These are phyloP conservation scores for Calocybe indica DNA, from an alignment of 768 basidiomycete species.

Conservation along the genomic window DNA sequence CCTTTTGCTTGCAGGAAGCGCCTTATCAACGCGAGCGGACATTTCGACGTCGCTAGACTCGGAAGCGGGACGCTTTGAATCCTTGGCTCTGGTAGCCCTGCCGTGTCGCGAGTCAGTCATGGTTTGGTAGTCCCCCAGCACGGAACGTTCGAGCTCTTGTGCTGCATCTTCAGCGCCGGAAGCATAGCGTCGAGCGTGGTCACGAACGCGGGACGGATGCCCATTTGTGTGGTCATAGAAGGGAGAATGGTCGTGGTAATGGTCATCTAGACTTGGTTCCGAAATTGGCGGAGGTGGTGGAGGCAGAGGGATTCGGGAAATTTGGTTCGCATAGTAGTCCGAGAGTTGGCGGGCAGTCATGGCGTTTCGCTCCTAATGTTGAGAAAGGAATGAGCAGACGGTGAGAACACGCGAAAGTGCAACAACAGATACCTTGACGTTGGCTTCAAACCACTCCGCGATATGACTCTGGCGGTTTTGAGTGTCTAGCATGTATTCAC, in stretches of 20 bases:
- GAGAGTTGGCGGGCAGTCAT: constrained; percentile 54
- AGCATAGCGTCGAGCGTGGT: constrained; percentile 26
- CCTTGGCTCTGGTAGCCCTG: constrained; percentile 39
- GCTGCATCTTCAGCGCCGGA: constrained; percentile 49
- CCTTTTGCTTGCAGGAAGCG: constrained; percentile 49
- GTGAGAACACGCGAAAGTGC: constrained; percentile 2
- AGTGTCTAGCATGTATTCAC: constrained; percentile 65
- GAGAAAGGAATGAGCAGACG: constrained; percentile 2
- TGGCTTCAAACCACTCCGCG: constrained; percentile 67
- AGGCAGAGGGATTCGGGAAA: constrained; percentile 38
- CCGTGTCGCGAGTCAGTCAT: constrained; percentile 14
- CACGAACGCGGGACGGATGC: constrained; percentile 20
- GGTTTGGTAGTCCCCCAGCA: constrained; percentile 34
- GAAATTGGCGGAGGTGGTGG: constrained; percentile 24
- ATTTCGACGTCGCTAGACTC: constrained; percentile 32
- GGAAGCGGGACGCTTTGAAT: constrained; percentile 46
- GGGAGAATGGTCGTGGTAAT: constrained; percentile 15
- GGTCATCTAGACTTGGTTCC: constrained; percentile 19
- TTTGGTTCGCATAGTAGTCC: constrained; percentile 48
- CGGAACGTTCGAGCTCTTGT: constrained; percentile 48
- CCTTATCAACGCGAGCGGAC: constrained; percentile 37
- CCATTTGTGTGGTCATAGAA: constrained; percentile 20
- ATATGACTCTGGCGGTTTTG: constrained; percentile 70
- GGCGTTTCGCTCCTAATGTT: constrained; percentile 60
- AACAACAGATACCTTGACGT: constrained; percentile 44